Percentiles rank a stretch among this genome's conserved stretches.
Conservation (phyloP, 2,329 filamentous ascomycete genomes). For the Fusarium nodosum region DNA sequence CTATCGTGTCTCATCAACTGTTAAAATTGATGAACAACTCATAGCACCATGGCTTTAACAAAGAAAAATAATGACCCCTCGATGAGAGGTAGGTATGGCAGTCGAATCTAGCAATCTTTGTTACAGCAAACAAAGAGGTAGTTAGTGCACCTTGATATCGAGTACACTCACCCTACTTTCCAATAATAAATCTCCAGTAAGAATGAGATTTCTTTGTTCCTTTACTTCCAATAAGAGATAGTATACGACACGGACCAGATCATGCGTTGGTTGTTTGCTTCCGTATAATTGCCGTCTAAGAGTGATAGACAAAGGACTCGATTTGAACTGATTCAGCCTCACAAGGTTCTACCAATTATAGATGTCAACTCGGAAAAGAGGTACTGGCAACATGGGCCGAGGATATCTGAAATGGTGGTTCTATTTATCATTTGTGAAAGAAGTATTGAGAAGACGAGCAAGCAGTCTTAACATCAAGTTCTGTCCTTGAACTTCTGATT, state of each 20-base stretch:
- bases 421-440: not conserved
- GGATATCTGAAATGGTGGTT: not conserved
- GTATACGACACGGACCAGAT: not conserved
- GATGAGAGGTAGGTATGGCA: not conserved
- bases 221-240: not conserved
- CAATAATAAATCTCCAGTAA: not conserved
- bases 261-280: constrained; percentile 7
- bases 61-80: not conserved
- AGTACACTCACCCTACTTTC: not conserved
- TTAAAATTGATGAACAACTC: not conserved
- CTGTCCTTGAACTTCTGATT: not conserved
- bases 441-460: not conserved
- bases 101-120: not conserved
- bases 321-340: not conserved
- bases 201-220: not conserved
- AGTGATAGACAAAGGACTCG: constrained; percentile 5
- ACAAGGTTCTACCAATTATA: not conserved
- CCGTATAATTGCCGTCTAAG: not conserved
- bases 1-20: not conserved
- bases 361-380: not conserved
- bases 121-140: not conserved
- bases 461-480: not conserved
- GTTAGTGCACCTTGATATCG: not conserved
- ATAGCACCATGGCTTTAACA: not conserved
- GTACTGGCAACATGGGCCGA: not conserved